phyloP scores from a whole-genome alignment of 768 basidiomycete genomes.

The Mycena kentingensis region DNA sequence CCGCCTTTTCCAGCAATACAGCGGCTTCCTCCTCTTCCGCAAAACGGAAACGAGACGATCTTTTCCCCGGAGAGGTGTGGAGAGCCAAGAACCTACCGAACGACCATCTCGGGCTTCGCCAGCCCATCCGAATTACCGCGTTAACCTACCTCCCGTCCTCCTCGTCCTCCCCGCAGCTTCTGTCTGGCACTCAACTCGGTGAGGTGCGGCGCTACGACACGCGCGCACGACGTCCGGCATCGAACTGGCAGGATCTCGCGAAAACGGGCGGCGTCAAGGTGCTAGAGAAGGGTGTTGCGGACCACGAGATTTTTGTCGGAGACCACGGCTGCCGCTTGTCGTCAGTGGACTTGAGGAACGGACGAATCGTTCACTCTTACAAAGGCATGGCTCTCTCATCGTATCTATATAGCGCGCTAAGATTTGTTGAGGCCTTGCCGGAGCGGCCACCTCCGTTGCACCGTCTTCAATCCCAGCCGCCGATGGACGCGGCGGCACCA shows the following conservation, averaged over 20 bases:
- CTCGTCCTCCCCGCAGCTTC: constrained; percentile 48
- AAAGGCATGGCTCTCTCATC: constrained; percentile 46
- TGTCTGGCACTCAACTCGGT: constrained; percentile 75
- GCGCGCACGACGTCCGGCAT: constrained; percentile 66
- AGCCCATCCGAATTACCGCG: constrained; percentile 75
- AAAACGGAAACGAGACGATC: constrained; percentile 61
- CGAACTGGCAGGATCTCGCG: constrained; percentile 61
- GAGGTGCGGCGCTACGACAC: constrained; percentile 79
- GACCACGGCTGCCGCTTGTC: constrained; percentile 67
- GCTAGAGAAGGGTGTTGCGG: constrained; percentile 58
- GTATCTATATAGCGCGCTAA: background rate
- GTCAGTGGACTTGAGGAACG: constrained; percentile 70
- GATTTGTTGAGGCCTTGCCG: constrained; percentile 60
- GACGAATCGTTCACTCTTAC: constrained; percentile 63
- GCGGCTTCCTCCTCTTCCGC: constrained; percentile 32
- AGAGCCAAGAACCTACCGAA: constrained; percentile 85
- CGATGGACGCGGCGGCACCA: constrained; percentile 16
- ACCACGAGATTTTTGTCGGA: constrained; percentile 69
- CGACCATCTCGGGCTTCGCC: constrained; percentile 72
- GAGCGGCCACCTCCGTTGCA: constrained; percentile 67
- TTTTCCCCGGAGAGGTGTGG: constrained; percentile 80
- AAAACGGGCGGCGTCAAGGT: constrained; percentile 63
- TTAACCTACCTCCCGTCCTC: constrained; percentile 57
- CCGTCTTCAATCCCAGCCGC: constrained; percentile 40
- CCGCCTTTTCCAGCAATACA: constrained; percentile 45